Evolutionary conservation across 2,329 filamentous ascomycete genomes (phyloP), one percentile per base, ranked within the genome.

Genomic region (Penicillium sp.): DNA sequence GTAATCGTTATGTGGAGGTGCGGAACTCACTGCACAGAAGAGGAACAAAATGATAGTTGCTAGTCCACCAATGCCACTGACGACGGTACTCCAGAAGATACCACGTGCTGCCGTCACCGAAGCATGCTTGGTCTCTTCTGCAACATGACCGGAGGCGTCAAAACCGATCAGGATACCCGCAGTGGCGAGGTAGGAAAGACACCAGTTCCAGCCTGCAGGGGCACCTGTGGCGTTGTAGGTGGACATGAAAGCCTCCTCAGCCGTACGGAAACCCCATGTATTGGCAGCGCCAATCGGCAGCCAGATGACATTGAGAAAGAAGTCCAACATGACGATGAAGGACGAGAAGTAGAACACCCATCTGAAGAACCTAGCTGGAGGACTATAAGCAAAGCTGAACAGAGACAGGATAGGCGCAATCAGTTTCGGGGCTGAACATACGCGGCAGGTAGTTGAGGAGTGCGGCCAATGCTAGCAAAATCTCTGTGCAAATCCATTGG

Each of bases 141-240:
- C 77, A 24, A 82, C 77, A 55, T 82, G 79, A 2, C 79, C 79
- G 1, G 76, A 78, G 0, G 79, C 79, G 61, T 82, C 79, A 48
- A 80, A 82, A 1, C 79, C 79, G 44, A 82, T 80, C 48, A 82
- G 59, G 33, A 82, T 75, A 38, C 78, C 79, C 5, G 79, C 79
- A 1, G 79, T 82, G 0, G 79, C 78, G 21, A 80, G 73, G 61
- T 79, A 82, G 4, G 77, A 80, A 4, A 82, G 70, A 64, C 79
- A 81, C 79, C 79, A 82, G 59, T 82, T 82, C 79, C 79, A 82
- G 3, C 73, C 78, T 1, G 73, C 69, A 0, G 79, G 77, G 1
- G 76, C 75, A 10, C 75, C 76, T 8, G 75, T 78, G 1, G 74
- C 75, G 50, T 82, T 82, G 58, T 80, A 80, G 0, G 78, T 81